These are phyloP conservation scores for Starmerella tilneyi DNA, from an alignment of 805 yeast genomes.

Conservation along the genomic window DNA sequence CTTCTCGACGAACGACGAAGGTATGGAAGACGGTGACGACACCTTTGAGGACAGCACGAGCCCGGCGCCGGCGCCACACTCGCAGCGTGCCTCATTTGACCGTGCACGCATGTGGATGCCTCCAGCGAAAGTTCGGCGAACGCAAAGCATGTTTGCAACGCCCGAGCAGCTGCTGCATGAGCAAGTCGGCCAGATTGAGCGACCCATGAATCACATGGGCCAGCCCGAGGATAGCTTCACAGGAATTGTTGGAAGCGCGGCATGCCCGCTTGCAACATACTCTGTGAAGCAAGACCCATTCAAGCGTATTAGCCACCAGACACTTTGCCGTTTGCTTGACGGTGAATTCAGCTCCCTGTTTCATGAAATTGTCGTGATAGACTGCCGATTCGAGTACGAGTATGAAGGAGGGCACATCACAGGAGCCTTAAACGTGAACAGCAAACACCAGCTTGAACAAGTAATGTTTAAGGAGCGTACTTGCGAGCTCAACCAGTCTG, in stretches of 20 bases:
- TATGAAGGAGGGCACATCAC: constrained; percentile 85
- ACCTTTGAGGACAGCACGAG: neutral
- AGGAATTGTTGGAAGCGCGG: constrained; percentile 18
- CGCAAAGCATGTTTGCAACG: constrained; percentile 60
- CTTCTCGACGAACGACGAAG: neutral
- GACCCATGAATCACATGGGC: constrained; percentile 8
- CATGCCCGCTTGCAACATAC: constrained; percentile 35
- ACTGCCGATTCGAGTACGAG: constrained; percentile 90
- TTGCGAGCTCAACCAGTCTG: constrained; percentile 26
- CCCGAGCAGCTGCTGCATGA: constrained; percentile 39
- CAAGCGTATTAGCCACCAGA: constrained; percentile 54
- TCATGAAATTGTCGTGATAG: constrained; percentile 53
- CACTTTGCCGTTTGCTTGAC: constrained; percentile 47
- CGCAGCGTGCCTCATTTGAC: neutral
- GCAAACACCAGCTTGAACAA: constrained; percentile 57
- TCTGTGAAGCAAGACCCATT: constrained; percentile 48
- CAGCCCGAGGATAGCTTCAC: constrained; percentile 16
- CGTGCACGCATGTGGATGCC: constrained; percentile 12
- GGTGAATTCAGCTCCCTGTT: constrained; percentile 46
- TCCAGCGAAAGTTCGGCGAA: constrained; percentile 41
- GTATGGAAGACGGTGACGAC: neutral
- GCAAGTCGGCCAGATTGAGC: constrained; percentile 27
- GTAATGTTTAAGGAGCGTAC: constrained; percentile 33
- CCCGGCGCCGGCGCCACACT: constrained; percentile 6
- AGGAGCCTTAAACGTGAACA: constrained; percentile 67